Evolutionary conservation across 352 stramenopile species (phyloP).

Genomic region (Phytopythium delawarense): DNA sequence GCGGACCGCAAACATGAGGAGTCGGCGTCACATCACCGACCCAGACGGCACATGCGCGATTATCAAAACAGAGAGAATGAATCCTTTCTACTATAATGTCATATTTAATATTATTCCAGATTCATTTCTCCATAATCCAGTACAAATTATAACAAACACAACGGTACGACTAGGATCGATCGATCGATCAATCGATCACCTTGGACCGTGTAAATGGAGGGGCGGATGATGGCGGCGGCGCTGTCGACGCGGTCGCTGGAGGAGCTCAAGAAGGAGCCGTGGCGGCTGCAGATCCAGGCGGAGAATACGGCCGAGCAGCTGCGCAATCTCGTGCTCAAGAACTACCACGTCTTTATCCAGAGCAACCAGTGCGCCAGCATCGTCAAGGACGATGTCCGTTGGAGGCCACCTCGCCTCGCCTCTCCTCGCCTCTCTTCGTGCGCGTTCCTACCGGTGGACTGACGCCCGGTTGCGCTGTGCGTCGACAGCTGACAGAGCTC

Average conservation of each 20-base stretch:
- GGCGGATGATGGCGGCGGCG: constrained; percentile 15
- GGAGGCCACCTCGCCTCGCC: neutral
- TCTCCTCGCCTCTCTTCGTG: neutral
- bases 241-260: constrained; percentile 64
- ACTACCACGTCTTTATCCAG: constrained; percentile 91
- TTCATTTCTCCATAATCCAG: neutral
- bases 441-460: neutral
- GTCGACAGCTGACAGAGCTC: constrained; percentile 48
- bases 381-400: constrained; percentile 69
- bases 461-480: constrained; percentile 5
- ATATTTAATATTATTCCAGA: neutral
- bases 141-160: neutral
- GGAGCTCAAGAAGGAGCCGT: constrained; percentile 84
- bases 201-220: neutral
- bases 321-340: constrained; percentile 78
- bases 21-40: neutral
- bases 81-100: neutral
- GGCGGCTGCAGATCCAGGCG: constrained; percentile 73
- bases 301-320: constrained; percentile 76
- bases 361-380: constrained; percentile 84
- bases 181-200: neutral
- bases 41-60: neutral
- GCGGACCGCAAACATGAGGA: neutral
- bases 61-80: neutral
- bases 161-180: neutral